These are phyloP conservation scores for Trichocomaceae sp. DNA, from an alignment of 2,329 filamentous ascomycete species.

Conservation along the genomic window DNA sequence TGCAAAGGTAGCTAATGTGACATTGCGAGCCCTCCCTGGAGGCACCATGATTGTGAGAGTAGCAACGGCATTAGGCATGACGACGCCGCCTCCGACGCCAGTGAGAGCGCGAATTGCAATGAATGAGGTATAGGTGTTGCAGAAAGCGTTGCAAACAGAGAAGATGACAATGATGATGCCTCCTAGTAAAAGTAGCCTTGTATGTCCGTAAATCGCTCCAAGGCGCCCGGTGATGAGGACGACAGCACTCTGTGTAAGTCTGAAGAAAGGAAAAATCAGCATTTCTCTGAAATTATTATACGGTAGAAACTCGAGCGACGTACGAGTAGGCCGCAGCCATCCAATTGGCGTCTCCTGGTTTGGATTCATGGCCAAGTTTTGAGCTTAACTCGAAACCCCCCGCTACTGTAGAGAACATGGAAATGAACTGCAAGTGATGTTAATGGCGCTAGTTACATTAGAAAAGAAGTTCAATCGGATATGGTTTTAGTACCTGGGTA, in stretches of 20 bases:
- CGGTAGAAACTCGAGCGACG: no score
- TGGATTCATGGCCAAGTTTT: background rate
- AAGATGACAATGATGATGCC: conserved; percentile 51
- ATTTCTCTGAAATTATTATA: no score
- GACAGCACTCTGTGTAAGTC: conserved; percentile 51
- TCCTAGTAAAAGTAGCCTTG: conserved; percentile 48
- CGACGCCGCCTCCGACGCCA: conserved; percentile 46
- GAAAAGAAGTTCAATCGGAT: no score
- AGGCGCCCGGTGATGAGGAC: conserved; percentile 52
- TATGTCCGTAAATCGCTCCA: conserved; percentile 54
- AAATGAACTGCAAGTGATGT: background rate
- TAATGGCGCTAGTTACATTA: no score
- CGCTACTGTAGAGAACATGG: background rate
- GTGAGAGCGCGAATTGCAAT: conserved; percentile 42
- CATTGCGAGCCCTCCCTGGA: conserved; percentile 42
- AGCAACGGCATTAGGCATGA: conserved; percentile 49
- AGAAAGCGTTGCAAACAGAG: conserved; percentile 47
- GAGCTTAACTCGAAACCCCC: background rate
- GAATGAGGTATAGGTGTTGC: conserved; percentile 37
- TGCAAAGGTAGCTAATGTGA: conserved; percentile 43
- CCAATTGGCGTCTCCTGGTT: no score
- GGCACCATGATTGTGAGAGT: conserved; percentile 45
- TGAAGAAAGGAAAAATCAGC: conserved; percentile 15
- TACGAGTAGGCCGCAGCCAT: no score
- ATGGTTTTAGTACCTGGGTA: no score